Evolutionary conservation across 75 land plant genomes (phyloP).

Genomic region (Pinus taeda): DNA sequence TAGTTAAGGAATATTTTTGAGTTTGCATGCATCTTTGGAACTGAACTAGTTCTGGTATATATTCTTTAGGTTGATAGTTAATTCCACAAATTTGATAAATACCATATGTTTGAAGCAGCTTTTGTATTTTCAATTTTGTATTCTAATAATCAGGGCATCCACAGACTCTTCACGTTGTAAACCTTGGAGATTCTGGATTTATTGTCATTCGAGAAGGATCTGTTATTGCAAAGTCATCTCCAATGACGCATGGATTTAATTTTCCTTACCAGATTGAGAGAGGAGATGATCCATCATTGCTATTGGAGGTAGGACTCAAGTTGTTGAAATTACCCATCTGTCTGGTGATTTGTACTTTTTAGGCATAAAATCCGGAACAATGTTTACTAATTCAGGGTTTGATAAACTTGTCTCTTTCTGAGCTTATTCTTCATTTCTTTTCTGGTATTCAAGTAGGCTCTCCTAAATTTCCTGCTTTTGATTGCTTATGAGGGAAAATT

Average conservation of each 20-base stretch:
- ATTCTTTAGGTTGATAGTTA: background rate
- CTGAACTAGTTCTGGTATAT: background rate
- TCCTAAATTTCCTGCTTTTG: background rate
- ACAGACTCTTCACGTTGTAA: slow-evolving; percentile 78
- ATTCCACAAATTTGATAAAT: background rate
- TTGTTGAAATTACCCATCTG: background rate
- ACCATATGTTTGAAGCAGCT: background rate
- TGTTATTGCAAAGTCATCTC: slow-evolving; percentile 62
- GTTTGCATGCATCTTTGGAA: background rate
- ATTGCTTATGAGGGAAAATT: background rate
- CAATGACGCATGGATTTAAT: slow-evolving; percentile 81
- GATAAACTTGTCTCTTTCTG: background rate
- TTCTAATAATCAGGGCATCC: background rate
- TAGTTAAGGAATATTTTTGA: background rate
- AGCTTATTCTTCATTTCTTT: background rate
- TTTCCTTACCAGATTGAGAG: slow-evolving; percentile 74
- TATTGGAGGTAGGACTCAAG: slow-evolving; percentile 51
- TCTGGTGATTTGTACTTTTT: background rate
- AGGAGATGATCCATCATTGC: slow-evolving; percentile 65
- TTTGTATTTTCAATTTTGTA: background rate
- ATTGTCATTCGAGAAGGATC: slow-evolving; percentile 60
- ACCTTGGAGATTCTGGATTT: slow-evolving; percentile 92
- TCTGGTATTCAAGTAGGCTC: background rate
- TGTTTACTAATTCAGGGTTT: background rate
- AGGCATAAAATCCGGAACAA: background rate